These are phyloP conservation scores for Panicum virgatum DNA, from an alignment of 202 grass and related monocot species.

Conservation along the genomic window DNA sequence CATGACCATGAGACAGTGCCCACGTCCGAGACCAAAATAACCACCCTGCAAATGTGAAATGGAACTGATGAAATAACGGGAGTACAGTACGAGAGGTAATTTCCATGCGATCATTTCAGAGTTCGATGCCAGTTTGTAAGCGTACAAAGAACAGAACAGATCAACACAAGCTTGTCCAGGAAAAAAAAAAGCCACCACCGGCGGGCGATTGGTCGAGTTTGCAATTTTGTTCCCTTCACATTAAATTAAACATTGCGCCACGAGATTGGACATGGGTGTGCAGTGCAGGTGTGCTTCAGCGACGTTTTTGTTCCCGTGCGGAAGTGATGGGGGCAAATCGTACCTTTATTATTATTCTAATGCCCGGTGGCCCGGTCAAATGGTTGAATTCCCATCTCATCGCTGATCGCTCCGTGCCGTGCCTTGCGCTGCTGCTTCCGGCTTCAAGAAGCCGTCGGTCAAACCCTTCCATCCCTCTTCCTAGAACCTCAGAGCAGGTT, in stretches of 20 bases:
- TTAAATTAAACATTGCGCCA: not conserved
- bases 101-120: not conserved
- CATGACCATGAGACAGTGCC: not conserved
- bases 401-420: not conserved
- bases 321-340: constrained; percentile 8
- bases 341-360: not conserved
- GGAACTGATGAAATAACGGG: not conserved
- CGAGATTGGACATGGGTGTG: not conserved
- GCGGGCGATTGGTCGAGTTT: constrained; percentile 1
- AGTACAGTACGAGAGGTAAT: not conserved
- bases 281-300: not conserved
- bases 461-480: not conserved
- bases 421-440: not conserved
- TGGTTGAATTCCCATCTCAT: not conserved
- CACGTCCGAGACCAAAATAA: not conserved
- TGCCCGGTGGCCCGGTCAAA: not conserved
- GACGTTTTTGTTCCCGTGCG: constrained; percentile 26
- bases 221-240: constrained; percentile 5
- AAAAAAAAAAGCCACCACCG: not conserved
- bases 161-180: not conserved
- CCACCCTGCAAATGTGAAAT: not conserved
- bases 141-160: not conserved
- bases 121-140: not conserved
- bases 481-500: not conserved
- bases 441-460: constrained; percentile 9